Base-by-base conservation (phyloP, 2,329 filamentous ascomycete species). In the Cordyceps farinosa region DNA sequence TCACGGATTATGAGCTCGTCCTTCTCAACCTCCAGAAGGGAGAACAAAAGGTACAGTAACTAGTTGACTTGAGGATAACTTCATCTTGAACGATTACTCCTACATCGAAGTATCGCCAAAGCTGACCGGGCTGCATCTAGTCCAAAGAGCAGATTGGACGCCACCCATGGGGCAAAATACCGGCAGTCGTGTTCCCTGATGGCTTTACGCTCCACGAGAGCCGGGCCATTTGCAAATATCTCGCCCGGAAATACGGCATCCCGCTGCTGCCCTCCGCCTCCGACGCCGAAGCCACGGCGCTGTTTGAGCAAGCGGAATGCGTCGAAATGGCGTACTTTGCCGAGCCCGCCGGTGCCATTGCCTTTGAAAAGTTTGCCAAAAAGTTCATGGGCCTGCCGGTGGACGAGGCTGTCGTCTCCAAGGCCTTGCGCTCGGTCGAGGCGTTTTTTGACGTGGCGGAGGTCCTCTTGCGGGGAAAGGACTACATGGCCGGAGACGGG, bases 141-240 rank as follows among this genome's bases (percentile, higher is more conserved):
- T 76, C 75, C 40, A 61, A 66, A 68, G 74, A 76, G 66, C 64
- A 78, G 66, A 65, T 72, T 67, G 68, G 71, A 62, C 77, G 75
- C 64, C 74, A 80, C 67, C 77, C 77, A 2, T 78, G 75, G 73
- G 77, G 76, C 29, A 79, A 78, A 70, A 67, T 79, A 36, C 77
- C 78, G 45, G 70, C 67, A n/a, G 65, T 80, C 50, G 70, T 68
- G 54, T 78, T 75, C 65, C 67, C 76, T 13, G 71, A 75, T 4
- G 76, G 76, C 0, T 79, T 80, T 69, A 78, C 72, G 56, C 74
- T 82, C 61, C 78, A 79, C 67, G 79, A 81, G 69, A 79, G 77
- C 67, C 79, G 78, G 42, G 74, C 76, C 57, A 81, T 82, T 67
- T 79, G 76, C 76, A 77, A 77, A 69, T 79, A 80, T 68, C 75